Base-by-base conservation (phyloP, 2,329 filamentous ascomycete species). In the Ceratocystis destructans region DNA sequence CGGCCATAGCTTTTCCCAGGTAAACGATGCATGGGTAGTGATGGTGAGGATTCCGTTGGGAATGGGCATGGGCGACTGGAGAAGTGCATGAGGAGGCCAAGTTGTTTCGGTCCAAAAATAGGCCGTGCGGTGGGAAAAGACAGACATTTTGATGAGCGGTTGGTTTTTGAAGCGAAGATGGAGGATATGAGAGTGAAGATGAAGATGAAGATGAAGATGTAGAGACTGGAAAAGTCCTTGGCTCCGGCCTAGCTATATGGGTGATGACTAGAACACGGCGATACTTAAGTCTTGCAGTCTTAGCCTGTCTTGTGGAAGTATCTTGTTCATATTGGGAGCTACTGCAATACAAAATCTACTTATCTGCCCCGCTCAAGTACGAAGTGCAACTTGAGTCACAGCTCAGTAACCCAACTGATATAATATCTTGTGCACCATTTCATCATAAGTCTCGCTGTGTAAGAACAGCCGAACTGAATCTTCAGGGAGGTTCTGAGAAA, bases 1-100 rank as follows among this genome's bases (percentile, higher is more conserved):
- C 22, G 63, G 66, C 45, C 64, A 67, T 3, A 61, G 17, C 6
- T 65, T 50, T 57, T 25, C 53, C 12, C 53, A 57, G 7, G 15
- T 6, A 4, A 57, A 7, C 5, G 28, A 17, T 33, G 53, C 25
- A 57, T 31, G 53, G 53, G 5, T 2, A 25, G 25, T 12, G 1
- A 25, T 28, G 1, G 12, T 5, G 1, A 57, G 5, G 12, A 22
- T 7, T 5, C 12, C 15, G 53, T 3, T 6, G n/a, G 28, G n/a
- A 17, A 2, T 25, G 22, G 22, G 22, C 22, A 12, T 33, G 53
- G 53, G 33, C 12, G 53, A 3, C 8, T 37, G 12, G 15, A 37
- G 12, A 17, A 33, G 15, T 31, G 28, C 12, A 10, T 6, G 28
- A 33, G 53, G 28, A 33, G 53, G 53, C 28, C 25, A 57, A 31